Evolutionary conservation across 177 flowering plant species (phyloP), one percentile per base, ranked within the genome.

Genomic region (Telopea speciosissima): DNA sequence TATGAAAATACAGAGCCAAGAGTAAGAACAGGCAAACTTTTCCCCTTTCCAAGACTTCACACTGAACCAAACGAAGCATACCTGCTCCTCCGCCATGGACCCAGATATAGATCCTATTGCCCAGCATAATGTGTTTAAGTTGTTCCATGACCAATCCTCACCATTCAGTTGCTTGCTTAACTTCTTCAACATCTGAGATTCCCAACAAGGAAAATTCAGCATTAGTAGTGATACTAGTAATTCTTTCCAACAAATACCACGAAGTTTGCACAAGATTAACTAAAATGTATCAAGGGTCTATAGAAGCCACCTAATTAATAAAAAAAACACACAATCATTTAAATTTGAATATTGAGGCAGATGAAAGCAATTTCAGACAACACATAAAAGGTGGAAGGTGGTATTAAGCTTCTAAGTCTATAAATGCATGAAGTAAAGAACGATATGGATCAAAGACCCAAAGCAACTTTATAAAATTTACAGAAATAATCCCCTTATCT

Each of bases 41-140:
- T 14, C 25, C 36, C 52, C 3, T 65, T 14, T 36, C 26, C 22
- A 22, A 67, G 45, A 66, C 25, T 33, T 62, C 63, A 36, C 63
- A 21, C 68, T 36, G 40, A 36, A 36, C 40, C 40, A 5, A 36
- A 8, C 14, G 54, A 49, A 49, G 19, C 58, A 54, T 75, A 96
- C 99, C 97, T 96, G 99, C 49, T 96, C 99, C 77, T 93, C 99
- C 87, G 83, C 77, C 99, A 96, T 96, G 61, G 99, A 96, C 42
- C 99, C 99, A 74, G 99, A 96, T 75, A 96, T 92, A n/a, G 99
- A 96, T 72, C 99, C 99, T 63, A 96, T 96, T 24, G 99, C 99
- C 99, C 99, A 96, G 77, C 99, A 96, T 72, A 96, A 74, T 7
- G 99, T 96, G 80, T 93, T 96, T 45, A 96, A 80, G 74, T 91